Evolutionary conservation across 2,329 filamentous ascomycete species (phyloP), one percentile per base, ranked within the genome.

Genomic region (Hansfordia pulvinata): DNA sequence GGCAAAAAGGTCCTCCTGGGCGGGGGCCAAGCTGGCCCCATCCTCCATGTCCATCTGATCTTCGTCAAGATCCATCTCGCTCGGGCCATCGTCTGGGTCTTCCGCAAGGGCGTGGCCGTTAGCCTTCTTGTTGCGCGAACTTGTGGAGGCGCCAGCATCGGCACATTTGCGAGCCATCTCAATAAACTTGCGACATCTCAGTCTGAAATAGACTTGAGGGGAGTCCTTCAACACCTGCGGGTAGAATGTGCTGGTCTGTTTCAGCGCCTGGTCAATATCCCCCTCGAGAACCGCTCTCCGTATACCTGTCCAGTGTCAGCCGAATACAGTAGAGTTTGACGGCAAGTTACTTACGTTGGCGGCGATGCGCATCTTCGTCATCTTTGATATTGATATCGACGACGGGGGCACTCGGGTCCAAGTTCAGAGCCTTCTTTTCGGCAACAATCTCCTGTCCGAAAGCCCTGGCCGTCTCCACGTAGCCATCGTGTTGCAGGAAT

Each of bases 401-500:
- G 33, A 70, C 55, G n/a, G 58, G 50, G 17, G 60, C 48, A 25
- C 52, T 50, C 19, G 68, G 53, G 29, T 72, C 68, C 22, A 70
- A 61, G 34, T 67, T 69, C 30, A 93, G 54, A 7, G 80, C 74
- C 41, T 69, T 60, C 40, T 80, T 77, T 47, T 93, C 82, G 10
- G 67, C 58, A 28, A 71, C 67, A 15, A 93, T 73, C 44, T 96
- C 88, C 39, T 78, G 66, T 4, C 81, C 75, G 59, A 98, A 96
- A 1, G 83, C 84, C 35, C 76, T 72, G 7, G 86, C 86, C 1
- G 88, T 93, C 38, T 94, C 88, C 6, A 94, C 78, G 39, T 94
- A 96, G 32, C 90, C 90, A 42, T 96, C 90, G 40, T 96, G 88
- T 19, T 86, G 81, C 10, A 98, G 60, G 39, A 93, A 96, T 52